phyloP scores from a whole-genome alignment of 2,329 filamentous ascomycete genomes.

The Aspergillus sp. region DNA sequence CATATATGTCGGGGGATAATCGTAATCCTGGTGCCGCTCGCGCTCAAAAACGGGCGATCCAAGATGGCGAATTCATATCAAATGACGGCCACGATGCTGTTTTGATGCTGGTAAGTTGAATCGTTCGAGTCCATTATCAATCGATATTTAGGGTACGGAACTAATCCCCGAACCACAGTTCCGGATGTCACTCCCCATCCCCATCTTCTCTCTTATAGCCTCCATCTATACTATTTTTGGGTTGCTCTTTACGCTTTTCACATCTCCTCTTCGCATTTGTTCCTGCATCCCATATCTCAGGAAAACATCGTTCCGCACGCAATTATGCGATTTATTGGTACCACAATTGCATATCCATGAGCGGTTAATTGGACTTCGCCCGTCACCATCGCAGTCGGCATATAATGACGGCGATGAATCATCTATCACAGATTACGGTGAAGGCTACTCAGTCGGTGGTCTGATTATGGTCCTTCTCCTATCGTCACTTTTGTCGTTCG shows the following conservation, averaged over 20 bases:
- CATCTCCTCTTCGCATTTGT: slow-evolving; percentile 57
- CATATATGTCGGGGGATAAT: slow-evolving; percentile 35
- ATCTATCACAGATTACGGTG: slow-evolving; percentile 27
- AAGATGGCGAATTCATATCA: slow-evolving; percentile 27
- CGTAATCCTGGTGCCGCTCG: slow-evolving; percentile 25
- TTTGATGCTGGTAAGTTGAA: slow-evolving; percentile 41
- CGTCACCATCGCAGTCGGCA: slow-evolving; percentile 31
- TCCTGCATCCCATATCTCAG: slow-evolving; percentile 43
- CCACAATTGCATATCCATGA: slow-evolving; percentile 53
- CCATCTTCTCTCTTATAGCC: slow-evolving; percentile 55
- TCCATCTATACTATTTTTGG: slow-evolving; percentile 56
- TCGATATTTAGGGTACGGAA: not conserved
- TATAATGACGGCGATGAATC: slow-evolving; percentile 45
- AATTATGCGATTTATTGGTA: slow-evolving; percentile 53
- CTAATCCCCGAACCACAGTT: slow-evolving; percentile 40
- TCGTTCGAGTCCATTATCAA: not conserved
- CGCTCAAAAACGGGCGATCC: slow-evolving; percentile 27
- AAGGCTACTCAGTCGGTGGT: slow-evolving; percentile 35
- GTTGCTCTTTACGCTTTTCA: slow-evolving; percentile 51
- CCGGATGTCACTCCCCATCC: slow-evolving; percentile 55
- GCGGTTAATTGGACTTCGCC: slow-evolving; percentile 31
- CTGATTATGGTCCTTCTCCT: slow-evolving; percentile 56
- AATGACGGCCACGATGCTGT: slow-evolving; percentile 43
- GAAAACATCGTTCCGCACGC: slow-evolving; percentile 48
- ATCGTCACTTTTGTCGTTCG: slow-evolving; percentile 57